Percentiles rank a stretch among this genome's conserved stretches.
These are phyloP conservation scores for Geotrichum europaeum DNA, from an alignment of 1,139 yeast genomes.

Conservation along the genomic window DNA sequence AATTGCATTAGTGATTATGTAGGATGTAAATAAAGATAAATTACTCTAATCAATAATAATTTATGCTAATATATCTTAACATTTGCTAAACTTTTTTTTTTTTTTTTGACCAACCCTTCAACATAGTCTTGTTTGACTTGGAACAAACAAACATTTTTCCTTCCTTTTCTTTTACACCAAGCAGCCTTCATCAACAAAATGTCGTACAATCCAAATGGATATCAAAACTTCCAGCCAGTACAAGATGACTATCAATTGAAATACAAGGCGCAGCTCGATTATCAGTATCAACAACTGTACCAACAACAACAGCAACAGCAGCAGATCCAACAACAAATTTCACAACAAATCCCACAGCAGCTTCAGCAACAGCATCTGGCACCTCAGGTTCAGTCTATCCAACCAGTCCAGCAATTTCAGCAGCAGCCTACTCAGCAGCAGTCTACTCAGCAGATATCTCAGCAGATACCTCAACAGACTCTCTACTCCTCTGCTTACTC, in stretches of 20 bases:
- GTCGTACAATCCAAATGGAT: background rate
- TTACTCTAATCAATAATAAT: background rate
- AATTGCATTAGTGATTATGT: background rate
- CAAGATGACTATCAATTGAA: background rate
- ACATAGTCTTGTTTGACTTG: background rate
- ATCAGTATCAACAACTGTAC: conserved; percentile 7
- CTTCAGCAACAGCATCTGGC: conserved; percentile 4
- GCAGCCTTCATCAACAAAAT: background rate
- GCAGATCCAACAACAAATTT: conserved; percentile 5
- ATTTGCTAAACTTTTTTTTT: background rate
- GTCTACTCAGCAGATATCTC: background rate
- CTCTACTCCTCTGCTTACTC: background rate
- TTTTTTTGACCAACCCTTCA: background rate
- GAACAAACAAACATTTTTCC: background rate
- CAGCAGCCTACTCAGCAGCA: background rate
- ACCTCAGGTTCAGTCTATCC: background rate
- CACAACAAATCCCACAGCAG: conserved; percentile 9
- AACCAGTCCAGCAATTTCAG: background rate
- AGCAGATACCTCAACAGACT: background rate
- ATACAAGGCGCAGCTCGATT: conserved; percentile 1
- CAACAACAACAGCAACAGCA: conserved; percentile 6
- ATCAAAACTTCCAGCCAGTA: background rate
- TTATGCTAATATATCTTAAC: background rate
- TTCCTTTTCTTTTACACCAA: background rate
- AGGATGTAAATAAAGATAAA: too few relatives aligned